Evolutionary conservation across 176 grass and related monocot genomes (phyloP).

Genomic region (Carex cristatella): DNA sequence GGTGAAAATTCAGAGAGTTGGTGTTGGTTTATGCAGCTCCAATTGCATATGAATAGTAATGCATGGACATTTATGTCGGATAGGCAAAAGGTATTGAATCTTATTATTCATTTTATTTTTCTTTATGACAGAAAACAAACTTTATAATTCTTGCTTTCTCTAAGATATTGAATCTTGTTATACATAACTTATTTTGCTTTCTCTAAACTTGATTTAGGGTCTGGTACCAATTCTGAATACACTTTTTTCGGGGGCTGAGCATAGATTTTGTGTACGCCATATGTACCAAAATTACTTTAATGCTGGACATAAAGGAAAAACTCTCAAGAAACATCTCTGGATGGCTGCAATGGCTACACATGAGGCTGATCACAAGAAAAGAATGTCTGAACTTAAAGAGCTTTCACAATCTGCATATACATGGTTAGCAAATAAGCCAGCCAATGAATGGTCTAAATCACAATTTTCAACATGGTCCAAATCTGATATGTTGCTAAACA

Average conservation of each 20-base stretch:
- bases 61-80: slow-evolving; percentile 20
- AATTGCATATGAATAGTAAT: neutral
- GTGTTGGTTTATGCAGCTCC: neutral
- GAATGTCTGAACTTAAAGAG: neutral
- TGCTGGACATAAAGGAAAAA: slow-evolving; percentile 9
- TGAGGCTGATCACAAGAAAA: neutral
- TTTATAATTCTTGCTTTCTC: neutral
- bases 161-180: neutral
- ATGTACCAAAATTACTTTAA: slow-evolving; percentile 2
- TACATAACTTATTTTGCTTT: neutral
- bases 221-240: neutral
- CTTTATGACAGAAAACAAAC: neutral
- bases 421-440: neutral
- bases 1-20: neutral
- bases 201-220: neutral
- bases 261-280: slow-evolving; percentile 18
- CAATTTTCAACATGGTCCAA: neutral
- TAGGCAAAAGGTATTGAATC: slow-evolving; percentile 6
- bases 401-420: neutral
- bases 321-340: slow-evolving; percentile 2
- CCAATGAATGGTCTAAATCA: slow-evolving; percentile 1
- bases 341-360: slow-evolving; percentile 1
- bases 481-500: slow-evolving; percentile 21
- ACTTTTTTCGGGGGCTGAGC: slow-evolving; percentile 3
- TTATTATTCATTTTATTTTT: too few species aligned